phyloP scores from a whole-genome alignment of 2,329 filamentous ascomycete genomes.

The Diaporthe capsici region DNA sequence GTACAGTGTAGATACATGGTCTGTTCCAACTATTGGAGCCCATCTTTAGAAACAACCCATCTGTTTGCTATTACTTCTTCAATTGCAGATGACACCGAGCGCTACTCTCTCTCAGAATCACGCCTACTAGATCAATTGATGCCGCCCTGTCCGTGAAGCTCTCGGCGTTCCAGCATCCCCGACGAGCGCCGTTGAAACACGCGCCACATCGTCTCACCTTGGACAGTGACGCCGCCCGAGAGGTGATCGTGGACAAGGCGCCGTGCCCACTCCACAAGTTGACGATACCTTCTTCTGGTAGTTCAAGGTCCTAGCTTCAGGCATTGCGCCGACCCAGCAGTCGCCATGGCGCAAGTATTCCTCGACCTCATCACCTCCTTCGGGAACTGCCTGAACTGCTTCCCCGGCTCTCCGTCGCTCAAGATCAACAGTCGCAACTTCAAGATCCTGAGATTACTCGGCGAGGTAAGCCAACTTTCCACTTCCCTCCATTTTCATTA shows the following conservation, averaged over 20 bases:
- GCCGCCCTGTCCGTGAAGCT: neutral
- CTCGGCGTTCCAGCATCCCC: neutral
- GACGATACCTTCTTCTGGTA: neutral
- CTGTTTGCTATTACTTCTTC: neutral
- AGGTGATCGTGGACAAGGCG: conserved; percentile 17
- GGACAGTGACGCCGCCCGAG: neutral
- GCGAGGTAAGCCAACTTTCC: conserved; percentile 74
- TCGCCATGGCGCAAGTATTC: conserved; percentile 83
- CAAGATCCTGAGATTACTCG: conserved; percentile 93
- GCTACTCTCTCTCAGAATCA: neutral
- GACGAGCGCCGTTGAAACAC: conserved; percentile 7
- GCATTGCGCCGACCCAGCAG: conserved; percentile 19
- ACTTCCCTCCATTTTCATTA: neutral
- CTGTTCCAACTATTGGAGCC: neutral
- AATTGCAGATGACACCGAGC: neutral
- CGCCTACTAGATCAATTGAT: neutral
- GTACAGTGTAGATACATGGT: neutral
- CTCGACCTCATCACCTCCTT: conserved; percentile 92
- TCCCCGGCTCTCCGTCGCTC: conserved; percentile 91
- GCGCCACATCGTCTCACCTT: conserved; percentile 1
- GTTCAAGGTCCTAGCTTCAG: too few relatives aligned
- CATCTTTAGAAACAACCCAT: neutral
- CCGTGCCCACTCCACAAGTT: conserved; percentile 5
- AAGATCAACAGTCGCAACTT: conserved; percentile 96
- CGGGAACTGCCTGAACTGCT: conserved; percentile 96